A percentile compares a stretch with the other conserved stretches of the same genome.
These are phyloP conservation scores for Leishmania braziliensis DNA, from an alignment of 208 protist genomes.

Conservation along the genomic window DNA sequence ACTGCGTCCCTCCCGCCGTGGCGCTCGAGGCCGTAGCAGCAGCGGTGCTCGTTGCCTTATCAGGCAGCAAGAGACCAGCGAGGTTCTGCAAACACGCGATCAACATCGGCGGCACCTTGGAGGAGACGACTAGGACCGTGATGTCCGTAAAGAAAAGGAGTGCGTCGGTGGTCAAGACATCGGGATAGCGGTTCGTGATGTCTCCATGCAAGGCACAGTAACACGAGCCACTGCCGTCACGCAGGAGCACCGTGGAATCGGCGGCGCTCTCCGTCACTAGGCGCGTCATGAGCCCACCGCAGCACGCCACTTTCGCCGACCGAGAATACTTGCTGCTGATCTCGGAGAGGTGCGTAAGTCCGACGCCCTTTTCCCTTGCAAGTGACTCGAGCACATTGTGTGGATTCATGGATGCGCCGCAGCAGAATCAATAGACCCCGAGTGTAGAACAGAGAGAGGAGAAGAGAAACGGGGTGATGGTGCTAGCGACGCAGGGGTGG, in stretches of 20 bases:
- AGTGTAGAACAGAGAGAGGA: background rate
- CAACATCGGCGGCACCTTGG: slow-evolving; percentile 70
- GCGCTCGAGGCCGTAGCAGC: slow-evolving; percentile 6
- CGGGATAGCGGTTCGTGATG: slow-evolving; percentile 71
- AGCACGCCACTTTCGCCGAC: slow-evolving; percentile 76
- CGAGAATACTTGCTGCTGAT: slow-evolving; percentile 30
- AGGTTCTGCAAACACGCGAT: slow-evolving; percentile 82
- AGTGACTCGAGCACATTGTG: slow-evolving; percentile 58
- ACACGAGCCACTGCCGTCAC: slow-evolving; percentile 61
- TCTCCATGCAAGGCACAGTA: slow-evolving; percentile 82
- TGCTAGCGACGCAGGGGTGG: background rate
- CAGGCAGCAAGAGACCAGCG: slow-evolving; percentile 69
- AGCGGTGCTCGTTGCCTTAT: slow-evolving; percentile 20
- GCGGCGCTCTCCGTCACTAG: slow-evolving; percentile 76
- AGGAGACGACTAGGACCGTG: slow-evolving; percentile 52
- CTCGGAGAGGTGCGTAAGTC: slow-evolving; percentile 54
- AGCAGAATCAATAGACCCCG: background rate
- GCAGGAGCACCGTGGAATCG: slow-evolving; percentile 79
- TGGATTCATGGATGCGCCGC: slow-evolving; percentile 54
- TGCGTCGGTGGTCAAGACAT: slow-evolving; percentile 64
- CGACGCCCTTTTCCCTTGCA: slow-evolving; percentile 40
- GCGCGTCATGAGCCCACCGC: slow-evolving; percentile 70
- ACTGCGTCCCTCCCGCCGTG: background rate
- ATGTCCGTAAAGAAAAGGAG: slow-evolving; percentile 74
- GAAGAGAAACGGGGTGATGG: background rate